Evolutionary conservation across 1,139 yeast species (phyloP), one percentile per base, ranked within the genome.

Genomic region (Hanseniaspora sp.): DNA sequence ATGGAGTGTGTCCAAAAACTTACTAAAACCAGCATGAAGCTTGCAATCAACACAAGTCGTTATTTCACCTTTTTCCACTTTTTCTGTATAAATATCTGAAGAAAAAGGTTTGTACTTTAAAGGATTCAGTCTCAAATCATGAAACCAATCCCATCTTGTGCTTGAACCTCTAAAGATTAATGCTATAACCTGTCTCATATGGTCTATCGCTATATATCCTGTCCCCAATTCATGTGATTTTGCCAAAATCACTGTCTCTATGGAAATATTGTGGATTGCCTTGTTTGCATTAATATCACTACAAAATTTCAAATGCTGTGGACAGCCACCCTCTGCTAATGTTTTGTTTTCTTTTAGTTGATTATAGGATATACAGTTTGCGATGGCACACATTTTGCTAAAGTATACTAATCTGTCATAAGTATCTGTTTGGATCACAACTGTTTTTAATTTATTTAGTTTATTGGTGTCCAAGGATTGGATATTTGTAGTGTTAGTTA

Each of bases 1-100:
- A 43, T 75, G 69, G 57, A 75, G 70, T 44, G 74, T 72, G 54
- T 65, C 65, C 18, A 73, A 56, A 55, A 77, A 74, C 2, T 73
- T 69, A 45, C 67, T 64, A 52, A 82, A 80, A 0, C 92, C 90
- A 53, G 71, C 67, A 63, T 83, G 90, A 15, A 80, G 79, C 45
- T 64, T 65, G 63, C 90, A 82, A 7, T 69, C 71, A 11, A 64
- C 61, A 63, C 86, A 80, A 40, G 57, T 29, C 58, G 59, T 47
- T 55, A 66, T 55, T 30, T 52, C 45, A 0, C 64, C 65, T 3
- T 52, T n/a, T 13, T 58, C 54, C 58, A 71, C 58, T 47, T 63
- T 49, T 23, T 61, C 53, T 33, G 56, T 39, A 53, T 66, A 58
- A 33, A 60, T 59, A 44, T 64, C 23, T 57, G 56, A 57, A 56